Evolutionary conservation across 345 rosid genomes (phyloP), one percentile per base, ranked within the genome.

Genomic region (Gossypium herbaceum): DNA sequence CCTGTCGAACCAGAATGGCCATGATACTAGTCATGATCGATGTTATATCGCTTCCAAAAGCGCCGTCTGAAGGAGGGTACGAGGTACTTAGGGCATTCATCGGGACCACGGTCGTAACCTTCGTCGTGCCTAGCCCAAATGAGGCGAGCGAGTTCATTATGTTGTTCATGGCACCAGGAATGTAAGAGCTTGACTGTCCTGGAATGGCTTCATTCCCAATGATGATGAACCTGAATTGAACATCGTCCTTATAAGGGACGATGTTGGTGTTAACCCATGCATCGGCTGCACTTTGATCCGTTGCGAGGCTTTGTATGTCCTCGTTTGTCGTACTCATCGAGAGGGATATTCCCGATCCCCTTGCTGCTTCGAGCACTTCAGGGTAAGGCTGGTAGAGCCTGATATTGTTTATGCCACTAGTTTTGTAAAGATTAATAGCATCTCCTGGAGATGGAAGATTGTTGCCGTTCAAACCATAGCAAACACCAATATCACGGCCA

Each of bases 121-220:
- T 45, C 39, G 78, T 71, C 2, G 29, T 22, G 0, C 54, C 45
- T 45, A 81, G 78, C 20, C 83, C 76, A 15, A 59, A 25, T 0
- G 75, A 59, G 12, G 12, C 7, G 10, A 85, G 68, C 10, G 84
- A 78, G 1, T 69, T 59, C 20, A n/a, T 54, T 3, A 82, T 56
- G 73, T 81, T 83, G 15, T 51, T 48, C 78, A 87, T 76, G n/a
- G 84, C 86, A 5, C 55, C 77, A 12, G 73, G 45, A 22, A 76
- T 25, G 43, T 20, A 45, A 13, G 22, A 0, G 0, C 72, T 78
- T 7, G 9, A 43, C 4, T 68, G 60, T 17, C 84, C 81, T 0
- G 85, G 84, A 13, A 86, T 79, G 34, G 74, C 81, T 82, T 82
- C 86, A 29, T 89, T 87, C n/a, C 90, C 91, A 0, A 75, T 54